Percentiles rank a stretch among this genome's conserved stretches.
These are phyloP conservation scores for Theobroma grandiflorum DNA, from an alignment of 441 rosid species.

Conservation along the genomic window DNA sequence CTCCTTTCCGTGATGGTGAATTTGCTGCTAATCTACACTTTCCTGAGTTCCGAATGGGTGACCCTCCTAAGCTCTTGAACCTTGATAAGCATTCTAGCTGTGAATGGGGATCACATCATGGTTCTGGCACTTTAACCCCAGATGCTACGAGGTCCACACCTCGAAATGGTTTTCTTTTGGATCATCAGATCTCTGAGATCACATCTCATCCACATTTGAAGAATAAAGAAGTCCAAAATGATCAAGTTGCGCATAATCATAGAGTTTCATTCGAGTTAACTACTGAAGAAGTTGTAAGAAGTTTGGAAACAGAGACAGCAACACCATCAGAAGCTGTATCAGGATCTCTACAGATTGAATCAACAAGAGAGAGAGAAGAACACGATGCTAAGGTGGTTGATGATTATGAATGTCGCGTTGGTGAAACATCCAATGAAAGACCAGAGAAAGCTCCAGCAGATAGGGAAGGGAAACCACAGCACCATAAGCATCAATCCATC, in stretches of 20 bases:
- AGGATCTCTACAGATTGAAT: conserved; percentile 31
- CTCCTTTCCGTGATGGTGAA: conserved; percentile 90
- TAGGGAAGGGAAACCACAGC: conserved; percentile 37
- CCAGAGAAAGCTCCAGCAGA: conserved; percentile 43
- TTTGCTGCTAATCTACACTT: conserved; percentile 47
- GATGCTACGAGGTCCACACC: conserved; percentile 51
- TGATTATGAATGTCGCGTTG: conserved; percentile 22
- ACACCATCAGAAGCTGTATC: conserved; percentile 38
- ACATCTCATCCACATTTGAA: conserved; percentile 31
- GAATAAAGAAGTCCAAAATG: conserved; percentile 28
- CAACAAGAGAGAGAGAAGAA: conserved; percentile 30
- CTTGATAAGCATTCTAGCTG: conserved; percentile 53
- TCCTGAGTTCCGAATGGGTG: conserved; percentile 61
- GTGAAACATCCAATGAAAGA: conserved; percentile 43
- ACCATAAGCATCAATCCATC: conserved; percentile 50
- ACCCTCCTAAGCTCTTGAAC: conserved; percentile 71
- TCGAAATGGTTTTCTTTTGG: conserved; percentile 42
- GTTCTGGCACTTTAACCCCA: conserved; percentile 60
- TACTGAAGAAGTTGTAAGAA: conserved; percentile 52
- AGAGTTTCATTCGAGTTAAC: conserved; percentile 64
- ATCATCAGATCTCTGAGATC: conserved; percentile 38
- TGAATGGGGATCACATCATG: conserved; percentile 52
- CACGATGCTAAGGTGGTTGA: conserved; percentile 27
- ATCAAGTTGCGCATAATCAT: conserved; percentile 36
- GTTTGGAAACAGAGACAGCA: conserved; percentile 56